Conservation (phyloP, 768 basidiomycete genomes). For the Suillus placidus region DNA sequence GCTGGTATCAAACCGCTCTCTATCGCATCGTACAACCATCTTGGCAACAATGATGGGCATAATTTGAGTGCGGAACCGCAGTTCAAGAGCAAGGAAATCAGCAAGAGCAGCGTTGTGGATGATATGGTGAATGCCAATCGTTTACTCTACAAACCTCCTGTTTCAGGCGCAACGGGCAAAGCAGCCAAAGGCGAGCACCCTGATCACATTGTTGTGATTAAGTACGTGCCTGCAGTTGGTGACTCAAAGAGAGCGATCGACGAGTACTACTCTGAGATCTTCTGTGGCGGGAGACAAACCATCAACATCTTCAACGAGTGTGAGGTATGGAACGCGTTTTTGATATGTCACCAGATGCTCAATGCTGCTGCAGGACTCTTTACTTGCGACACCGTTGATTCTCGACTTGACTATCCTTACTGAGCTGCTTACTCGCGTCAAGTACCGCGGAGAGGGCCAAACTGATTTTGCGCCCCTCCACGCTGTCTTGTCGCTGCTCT, state of each 20-base stretch:
- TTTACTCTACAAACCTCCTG: constrained; percentile 85
- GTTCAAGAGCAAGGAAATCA: constrained; percentile 98
- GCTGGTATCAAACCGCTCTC: constrained; percentile 97
- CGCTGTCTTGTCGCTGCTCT: constrained; percentile 88
- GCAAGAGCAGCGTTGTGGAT: constrained; percentile 95
- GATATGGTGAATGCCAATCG: constrained; percentile 96
- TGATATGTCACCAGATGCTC: constrained; percentile 13
- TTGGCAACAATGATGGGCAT: constrained; percentile 96
- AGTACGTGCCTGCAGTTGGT: constrained; percentile 94
- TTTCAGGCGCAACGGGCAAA: constrained; percentile 53
- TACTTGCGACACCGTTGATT: constrained; percentile 95
- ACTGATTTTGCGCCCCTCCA: constrained; percentile 83
- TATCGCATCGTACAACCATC: constrained; percentile 98
- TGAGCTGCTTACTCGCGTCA: constrained; percentile 90
- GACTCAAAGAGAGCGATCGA: constrained; percentile 99
- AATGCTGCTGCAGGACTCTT: constrained; percentile 66
- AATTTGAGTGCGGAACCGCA: constrained; percentile 89
- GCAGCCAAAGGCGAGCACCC: constrained; percentile 92
- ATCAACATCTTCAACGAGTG: constrained; percentile 99
- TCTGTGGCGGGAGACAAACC: constrained; percentile 91
- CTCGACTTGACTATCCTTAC: constrained; percentile 91
- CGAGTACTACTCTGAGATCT: constrained; percentile 98
- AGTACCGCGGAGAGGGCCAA: constrained; percentile 68
- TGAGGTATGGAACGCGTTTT: constrained; percentile 55
- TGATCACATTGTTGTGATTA: constrained; percentile 96